These are phyloP conservation scores for Kondoa malvinella DNA, from an alignment of 768 basidiomycete species.

Conservation along the genomic window DNA sequence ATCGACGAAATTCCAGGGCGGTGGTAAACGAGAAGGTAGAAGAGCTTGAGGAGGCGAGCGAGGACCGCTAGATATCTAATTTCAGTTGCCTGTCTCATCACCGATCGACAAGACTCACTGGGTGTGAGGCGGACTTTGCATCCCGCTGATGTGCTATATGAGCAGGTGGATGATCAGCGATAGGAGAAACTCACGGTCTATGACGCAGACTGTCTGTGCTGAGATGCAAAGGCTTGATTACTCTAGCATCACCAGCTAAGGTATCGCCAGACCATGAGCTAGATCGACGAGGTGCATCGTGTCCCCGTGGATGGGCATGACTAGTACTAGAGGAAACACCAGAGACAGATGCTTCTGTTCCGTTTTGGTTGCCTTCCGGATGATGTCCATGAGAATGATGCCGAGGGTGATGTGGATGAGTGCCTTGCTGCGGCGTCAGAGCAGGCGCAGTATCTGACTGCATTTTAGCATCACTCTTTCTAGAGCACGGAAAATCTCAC, in stretches of 20 bases:
- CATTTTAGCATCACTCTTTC: too few species aligned
- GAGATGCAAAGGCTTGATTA: not conserved
- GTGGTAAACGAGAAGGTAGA: not conserved
- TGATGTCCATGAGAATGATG: not conserved
- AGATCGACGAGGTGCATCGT: not conserved
- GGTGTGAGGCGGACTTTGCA: not conserved
- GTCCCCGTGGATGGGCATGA: not conserved
- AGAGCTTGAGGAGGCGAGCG: not conserved
- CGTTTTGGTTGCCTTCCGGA: too few species aligned
- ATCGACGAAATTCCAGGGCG: not conserved
- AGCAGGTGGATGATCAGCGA: not conserved
- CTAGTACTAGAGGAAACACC: not conserved
- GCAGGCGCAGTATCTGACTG: not conserved
- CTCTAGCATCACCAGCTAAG: not conserved
- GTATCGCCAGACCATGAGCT: not conserved
- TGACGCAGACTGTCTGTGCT: not conserved
- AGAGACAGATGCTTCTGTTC: not conserved
- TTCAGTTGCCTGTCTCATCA: not conserved
- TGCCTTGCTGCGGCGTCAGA: not conserved
- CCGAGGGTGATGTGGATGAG: not conserved
- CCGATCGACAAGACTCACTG: not conserved
- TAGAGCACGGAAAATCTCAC: not conserved
- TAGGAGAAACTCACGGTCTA: not conserved
- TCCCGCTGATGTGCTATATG: not conserved
- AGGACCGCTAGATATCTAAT: not conserved